Conservation (phyloP, 371 early-diverging fungal genomes). For the Amoeboaphelidium protococcarum region DNA sequence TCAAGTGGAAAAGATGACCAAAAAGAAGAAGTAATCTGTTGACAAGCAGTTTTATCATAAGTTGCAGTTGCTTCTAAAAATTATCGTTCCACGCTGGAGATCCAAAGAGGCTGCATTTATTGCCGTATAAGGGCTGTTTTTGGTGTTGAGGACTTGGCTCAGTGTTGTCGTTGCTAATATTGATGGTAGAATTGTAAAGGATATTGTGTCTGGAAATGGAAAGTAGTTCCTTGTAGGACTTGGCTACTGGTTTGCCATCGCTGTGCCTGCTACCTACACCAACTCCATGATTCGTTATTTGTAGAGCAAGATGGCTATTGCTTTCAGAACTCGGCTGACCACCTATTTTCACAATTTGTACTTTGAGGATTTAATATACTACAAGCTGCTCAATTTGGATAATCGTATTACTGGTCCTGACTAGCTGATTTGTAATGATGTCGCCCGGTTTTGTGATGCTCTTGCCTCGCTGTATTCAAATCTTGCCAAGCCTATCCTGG, state of each 20-base stretch:
- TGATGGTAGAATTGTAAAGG: conserved; percentile 69
- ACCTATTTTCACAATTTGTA: conserved; percentile 21
- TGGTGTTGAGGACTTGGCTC: conserved; percentile 47
- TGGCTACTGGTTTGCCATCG: conserved; percentile 66
- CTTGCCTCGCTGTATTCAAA: conserved; percentile 20
- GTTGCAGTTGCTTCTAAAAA: conserved; percentile 29
- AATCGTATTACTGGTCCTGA: conserved; percentile 19
- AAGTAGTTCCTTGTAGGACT: conserved; percentile 50
- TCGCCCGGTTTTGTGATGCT: conserved; percentile 18
- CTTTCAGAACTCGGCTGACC: conserved; percentile 15
- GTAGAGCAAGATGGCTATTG: conserved; percentile 9
- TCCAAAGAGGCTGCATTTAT: conserved; percentile 55
- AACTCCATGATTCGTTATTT: conserved; percentile 45
- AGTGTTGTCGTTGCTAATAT: conserved; percentile 67
- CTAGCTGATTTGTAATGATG: conserved; percentile 22
- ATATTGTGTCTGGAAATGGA: conserved; percentile 34
- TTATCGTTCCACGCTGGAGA: conserved; percentile 45
- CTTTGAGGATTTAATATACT: conserved; percentile 42
- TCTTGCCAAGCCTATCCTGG: conserved; percentile 22
- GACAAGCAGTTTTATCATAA: conserved; percentile 43
- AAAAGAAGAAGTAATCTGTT: no score
- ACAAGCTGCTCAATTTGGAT: conserved; percentile 22
- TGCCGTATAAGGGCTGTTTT: conserved; percentile 20
- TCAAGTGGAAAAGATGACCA: no score
- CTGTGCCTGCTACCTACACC: conserved; percentile 82